Percentiles rank a stretch among this genome's conserved stretches.
phyloP scores from a whole-genome alignment of 1,284 basidiomycete genomes.

The Pascua guehoae region DNA sequence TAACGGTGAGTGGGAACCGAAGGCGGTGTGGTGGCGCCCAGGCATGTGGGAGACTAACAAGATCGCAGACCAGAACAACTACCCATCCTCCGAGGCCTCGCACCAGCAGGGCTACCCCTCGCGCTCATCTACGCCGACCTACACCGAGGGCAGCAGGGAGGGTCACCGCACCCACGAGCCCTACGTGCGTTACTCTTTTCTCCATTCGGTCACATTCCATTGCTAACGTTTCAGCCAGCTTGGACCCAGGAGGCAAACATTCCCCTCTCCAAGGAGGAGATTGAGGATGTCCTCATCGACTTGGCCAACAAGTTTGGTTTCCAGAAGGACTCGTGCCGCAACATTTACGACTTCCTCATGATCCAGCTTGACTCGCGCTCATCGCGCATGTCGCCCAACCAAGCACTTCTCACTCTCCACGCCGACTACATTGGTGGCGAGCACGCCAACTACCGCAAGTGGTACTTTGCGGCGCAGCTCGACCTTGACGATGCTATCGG shows the following conservation, averaged over 20 bases:
- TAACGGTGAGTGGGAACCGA: constrained; percentile 42
- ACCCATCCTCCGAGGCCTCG: constrained; percentile 32
- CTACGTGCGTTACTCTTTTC: constrained; percentile 51
- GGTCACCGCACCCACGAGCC: constrained; percentile 58
- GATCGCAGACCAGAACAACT: constrained; percentile 20
- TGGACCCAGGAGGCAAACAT: constrained; percentile 91
- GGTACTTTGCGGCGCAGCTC: constrained; percentile 99
- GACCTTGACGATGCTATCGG: constrained; percentile 98
- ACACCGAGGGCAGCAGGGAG: constrained; percentile 52
- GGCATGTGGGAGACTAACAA: not conserved
- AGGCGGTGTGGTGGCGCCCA: not conserved
- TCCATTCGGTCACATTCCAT: too few relatives aligned
- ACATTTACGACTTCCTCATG: constrained; percentile 94
- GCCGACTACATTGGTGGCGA: constrained; percentile 99
- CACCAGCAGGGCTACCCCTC: constrained; percentile 42
- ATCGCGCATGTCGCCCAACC: constrained; percentile 96
- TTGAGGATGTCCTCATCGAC: constrained; percentile 97
- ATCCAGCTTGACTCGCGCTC: constrained; percentile 93
- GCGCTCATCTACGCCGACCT: constrained; percentile 49
- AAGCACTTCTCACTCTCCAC: constrained; percentile 90
- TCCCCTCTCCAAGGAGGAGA: constrained; percentile 96
- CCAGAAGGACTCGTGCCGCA: constrained; percentile 71
- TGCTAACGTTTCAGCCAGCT: constrained; percentile 63
- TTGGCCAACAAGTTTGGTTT: constrained; percentile 99
- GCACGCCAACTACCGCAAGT: constrained; percentile 94